Conservation (phyloP, 495 filamentous ascomycete species). For the Lentithecium fluviatile region DNA sequence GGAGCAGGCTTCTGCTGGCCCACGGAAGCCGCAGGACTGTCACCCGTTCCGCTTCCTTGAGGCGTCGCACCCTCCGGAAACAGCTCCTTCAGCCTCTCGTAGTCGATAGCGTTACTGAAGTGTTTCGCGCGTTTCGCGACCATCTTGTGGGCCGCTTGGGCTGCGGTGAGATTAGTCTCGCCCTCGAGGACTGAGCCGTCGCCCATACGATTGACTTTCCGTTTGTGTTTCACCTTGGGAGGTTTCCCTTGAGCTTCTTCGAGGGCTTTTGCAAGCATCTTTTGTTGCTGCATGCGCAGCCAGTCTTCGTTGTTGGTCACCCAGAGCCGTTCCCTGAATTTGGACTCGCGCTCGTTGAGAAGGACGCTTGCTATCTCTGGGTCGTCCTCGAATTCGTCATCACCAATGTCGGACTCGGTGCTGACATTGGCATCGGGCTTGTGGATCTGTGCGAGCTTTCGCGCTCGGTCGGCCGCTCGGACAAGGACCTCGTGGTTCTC, state of each 20-base stretch:
- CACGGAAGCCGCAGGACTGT: background rate
- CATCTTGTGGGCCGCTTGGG: constrained; percentile 73
- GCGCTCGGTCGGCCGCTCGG: background rate
- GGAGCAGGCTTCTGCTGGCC: background rate
- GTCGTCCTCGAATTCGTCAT: constrained; percentile 79
- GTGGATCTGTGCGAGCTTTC: constrained; percentile 12
- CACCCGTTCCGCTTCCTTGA: background rate
- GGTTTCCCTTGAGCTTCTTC: constrained; percentile 47
- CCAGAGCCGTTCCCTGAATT: constrained; percentile 86
- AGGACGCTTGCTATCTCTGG: constrained; percentile 78
- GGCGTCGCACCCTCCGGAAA: background rate
- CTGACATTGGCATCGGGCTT: constrained; percentile 11
- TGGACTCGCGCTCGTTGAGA: constrained; percentile 66
- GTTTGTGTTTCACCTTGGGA: constrained; percentile 33
- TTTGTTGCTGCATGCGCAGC: constrained; percentile 76
- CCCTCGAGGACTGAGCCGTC: constrained; percentile 50
- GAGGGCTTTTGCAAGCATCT: constrained; percentile 65
- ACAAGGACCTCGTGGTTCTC: constrained; percentile 4
- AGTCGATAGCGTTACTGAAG: constrained; percentile 83
- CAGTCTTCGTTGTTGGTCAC: constrained; percentile 90
- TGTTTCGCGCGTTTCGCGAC: constrained; percentile 58
- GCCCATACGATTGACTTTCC: constrained; percentile 57
- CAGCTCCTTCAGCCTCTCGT: constrained; percentile 47
- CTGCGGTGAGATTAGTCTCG: constrained; percentile 57
- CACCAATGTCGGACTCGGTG: constrained; percentile 57